Conservation (phyloP, 2,329 filamentous ascomycete genomes). For the Colletotrichum acutatum region DNA sequence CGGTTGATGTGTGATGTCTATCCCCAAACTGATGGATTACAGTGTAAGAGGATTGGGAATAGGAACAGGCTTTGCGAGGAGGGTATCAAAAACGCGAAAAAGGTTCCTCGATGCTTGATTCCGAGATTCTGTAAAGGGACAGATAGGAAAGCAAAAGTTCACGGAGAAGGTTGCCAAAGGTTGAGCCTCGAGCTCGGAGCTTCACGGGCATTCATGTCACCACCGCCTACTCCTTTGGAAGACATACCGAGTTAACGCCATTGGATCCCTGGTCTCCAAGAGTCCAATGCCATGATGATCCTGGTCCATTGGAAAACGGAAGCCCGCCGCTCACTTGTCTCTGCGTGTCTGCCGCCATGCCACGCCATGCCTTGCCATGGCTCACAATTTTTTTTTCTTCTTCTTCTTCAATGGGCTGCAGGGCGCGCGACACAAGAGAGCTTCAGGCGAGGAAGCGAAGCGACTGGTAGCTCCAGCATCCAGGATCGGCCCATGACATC, state of each 20-base stretch:
- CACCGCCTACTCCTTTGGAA: conserved; percentile 31
- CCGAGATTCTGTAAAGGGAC: background rate
- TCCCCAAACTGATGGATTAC: background rate
- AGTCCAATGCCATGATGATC: background rate
- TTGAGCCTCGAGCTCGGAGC: conserved; percentile 26
- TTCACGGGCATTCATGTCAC: conserved; percentile 18
- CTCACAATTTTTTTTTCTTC: conserved; percentile 3
- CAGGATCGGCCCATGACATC: conserved; percentile 26
- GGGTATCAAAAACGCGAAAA: background rate
- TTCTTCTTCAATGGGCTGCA: conserved; percentile 12
- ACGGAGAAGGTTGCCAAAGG: background rate
- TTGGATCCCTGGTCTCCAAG: background rate
- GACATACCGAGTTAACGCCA: conserved; percentile 21
- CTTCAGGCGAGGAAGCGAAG: conserved; percentile 2
- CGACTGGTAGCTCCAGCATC: conserved; percentile 2
- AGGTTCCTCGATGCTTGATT: background rate
- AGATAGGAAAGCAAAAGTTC: background rate
- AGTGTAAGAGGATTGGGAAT: background rate
- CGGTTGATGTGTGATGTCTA: background rate
- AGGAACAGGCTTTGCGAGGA: background rate
- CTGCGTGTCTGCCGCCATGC: background rate
- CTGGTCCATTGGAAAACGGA: background rate
- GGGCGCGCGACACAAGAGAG: background rate
- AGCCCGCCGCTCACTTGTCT: conserved; percentile 1
- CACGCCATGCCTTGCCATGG: conserved; percentile 7